A percentile compares a stretch with the other conserved stretches of the same genome.
These are phyloP conservation scores for Penicillium sp. DNA, from an alignment of 2,329 filamentous ascomycete genomes.

Conservation along the genomic window DNA sequence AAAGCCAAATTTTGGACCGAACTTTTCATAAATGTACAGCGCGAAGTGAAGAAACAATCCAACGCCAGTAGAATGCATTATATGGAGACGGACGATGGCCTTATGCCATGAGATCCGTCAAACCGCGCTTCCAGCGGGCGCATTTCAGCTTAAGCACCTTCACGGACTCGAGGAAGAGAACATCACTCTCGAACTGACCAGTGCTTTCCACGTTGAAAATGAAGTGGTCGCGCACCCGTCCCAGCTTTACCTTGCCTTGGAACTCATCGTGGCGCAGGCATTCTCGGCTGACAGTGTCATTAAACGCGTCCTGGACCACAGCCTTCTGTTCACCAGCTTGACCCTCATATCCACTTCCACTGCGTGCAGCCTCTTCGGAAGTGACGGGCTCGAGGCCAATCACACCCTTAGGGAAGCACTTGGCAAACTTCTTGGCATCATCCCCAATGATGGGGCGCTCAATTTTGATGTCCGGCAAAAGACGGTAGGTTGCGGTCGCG, in stretches of 20 bases:
- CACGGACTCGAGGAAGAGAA: slow-evolving; percentile 85
- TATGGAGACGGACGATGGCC: slow-evolving; percentile 17
- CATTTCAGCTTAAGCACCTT: slow-evolving; percentile 83
- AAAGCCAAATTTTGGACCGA: slow-evolving; percentile 29
- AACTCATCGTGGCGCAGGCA: slow-evolving; percentile 89
- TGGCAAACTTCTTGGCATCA: slow-evolving; percentile 82
- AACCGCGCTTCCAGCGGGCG: slow-evolving; percentile 41
- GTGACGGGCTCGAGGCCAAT: slow-evolving; percentile 73
- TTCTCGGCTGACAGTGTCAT: slow-evolving; percentile 91
- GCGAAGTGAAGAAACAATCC: slow-evolving; percentile 26
- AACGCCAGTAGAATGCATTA: slow-evolving; percentile 40
- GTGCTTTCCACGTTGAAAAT: slow-evolving; percentile 95
- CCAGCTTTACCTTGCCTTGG: slow-evolving; percentile 89
- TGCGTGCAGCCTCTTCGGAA: slow-evolving; percentile 54
- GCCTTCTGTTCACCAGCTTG: slow-evolving; percentile 78
- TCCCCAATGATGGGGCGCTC: slow-evolving; percentile 72
- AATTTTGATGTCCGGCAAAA: slow-evolving; percentile 84
- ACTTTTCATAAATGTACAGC: slow-evolving; percentile 35
- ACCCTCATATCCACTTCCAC: slow-evolving; percentile 62
- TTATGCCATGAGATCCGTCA: slow-evolving; percentile 41
- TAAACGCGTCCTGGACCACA: slow-evolving; percentile 80
- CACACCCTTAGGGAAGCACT: slow-evolving; percentile 84
- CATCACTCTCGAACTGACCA: slow-evolving; percentile 89
- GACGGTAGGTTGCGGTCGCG: slow-evolving; percentile 85
- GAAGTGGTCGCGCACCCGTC: slow-evolving; percentile 86